Conservation (phyloP, 2,329 filamentous ascomycete genomes). For the Juglanconis oblonga region DNA sequence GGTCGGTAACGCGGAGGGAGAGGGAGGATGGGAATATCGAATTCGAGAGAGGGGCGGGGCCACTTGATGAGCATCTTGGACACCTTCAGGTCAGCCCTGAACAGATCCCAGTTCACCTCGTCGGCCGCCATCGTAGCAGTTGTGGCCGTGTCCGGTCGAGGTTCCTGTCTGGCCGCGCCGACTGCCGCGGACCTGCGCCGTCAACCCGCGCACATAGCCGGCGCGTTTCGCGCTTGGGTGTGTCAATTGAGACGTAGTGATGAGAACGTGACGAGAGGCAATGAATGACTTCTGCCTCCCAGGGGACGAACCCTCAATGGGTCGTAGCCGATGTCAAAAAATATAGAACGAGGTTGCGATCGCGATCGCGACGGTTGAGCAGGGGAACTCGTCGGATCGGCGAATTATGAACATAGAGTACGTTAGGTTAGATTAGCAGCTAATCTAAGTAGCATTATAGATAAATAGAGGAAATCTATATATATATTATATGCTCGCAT, state of each 20-base stretch:
- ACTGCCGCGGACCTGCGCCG: background rate
- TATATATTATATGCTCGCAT: too few relatives aligned
- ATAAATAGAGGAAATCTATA: background rate
- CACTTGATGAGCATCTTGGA: background rate
- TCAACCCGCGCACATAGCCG: background rate
- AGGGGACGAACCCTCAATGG: constrained; percentile 1
- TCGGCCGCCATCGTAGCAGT: background rate
- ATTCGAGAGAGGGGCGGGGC: background rate
- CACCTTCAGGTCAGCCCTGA: constrained; percentile 2
- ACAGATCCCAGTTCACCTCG: constrained; percentile 7
- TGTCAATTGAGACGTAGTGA: background rate
- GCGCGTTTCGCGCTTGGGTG: background rate
- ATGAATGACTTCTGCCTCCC: background rate
- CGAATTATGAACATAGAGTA: too few relatives aligned
- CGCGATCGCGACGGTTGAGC: background rate
- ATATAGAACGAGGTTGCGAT: background rate
- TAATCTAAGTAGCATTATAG: background rate
- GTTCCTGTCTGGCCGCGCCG: background rate
- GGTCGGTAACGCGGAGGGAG: constrained; percentile 37
- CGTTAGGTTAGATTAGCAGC: too few relatives aligned
- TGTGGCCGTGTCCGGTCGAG: background rate
- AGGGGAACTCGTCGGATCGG: background rate
- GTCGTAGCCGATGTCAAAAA: background rate
- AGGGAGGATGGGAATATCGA: constrained; percentile 32
- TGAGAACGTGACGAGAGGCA: background rate